These are phyloP conservation scores for Alternaria dauci DNA, from an alignment of 2,329 filamentous ascomycete species.

Conservation along the genomic window DNA sequence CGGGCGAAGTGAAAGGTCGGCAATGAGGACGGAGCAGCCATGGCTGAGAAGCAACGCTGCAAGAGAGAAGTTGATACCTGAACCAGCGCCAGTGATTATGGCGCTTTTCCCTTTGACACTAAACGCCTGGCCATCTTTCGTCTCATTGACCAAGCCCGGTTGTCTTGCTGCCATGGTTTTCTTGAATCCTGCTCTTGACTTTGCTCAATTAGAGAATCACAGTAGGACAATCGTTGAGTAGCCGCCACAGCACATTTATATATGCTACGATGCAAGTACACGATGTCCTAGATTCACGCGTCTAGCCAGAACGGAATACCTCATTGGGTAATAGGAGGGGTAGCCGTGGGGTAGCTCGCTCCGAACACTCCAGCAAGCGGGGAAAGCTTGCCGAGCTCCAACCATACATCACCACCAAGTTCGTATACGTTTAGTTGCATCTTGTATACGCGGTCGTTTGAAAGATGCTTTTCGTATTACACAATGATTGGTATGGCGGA, in stretches of 20 bases:
- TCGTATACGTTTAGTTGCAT: not conserved
- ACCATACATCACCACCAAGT: not conserved
- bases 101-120: constrained; percentile 57
- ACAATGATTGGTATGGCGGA: not conserved
- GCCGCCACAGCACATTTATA: not conserved
- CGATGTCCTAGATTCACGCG: not conserved
- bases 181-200: not conserved
- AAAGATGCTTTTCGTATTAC: not conserved
- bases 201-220: not conserved
- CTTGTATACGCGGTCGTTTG: not conserved
- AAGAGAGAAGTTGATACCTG: constrained; percentile 60
- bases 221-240: not conserved
- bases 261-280: not conserved
- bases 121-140: constrained; percentile 31
- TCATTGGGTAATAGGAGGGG: constrained; percentile 25
- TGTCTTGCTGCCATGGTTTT: constrained; percentile 5
- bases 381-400: constrained; percentile 8
- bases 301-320: constrained; percentile 21
- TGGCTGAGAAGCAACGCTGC: constrained; percentile 54
- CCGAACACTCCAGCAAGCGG: constrained; percentile 5
- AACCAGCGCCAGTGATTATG: constrained; percentile 58
- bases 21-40: constrained; percentile 59
- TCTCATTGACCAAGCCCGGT: not conserved
- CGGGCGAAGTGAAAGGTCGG: constrained; percentile 57
- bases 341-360: constrained; percentile 27